Base-by-base conservation (phyloP, 768 basidiomycete species). In the Tylopilus balloui region DNA sequence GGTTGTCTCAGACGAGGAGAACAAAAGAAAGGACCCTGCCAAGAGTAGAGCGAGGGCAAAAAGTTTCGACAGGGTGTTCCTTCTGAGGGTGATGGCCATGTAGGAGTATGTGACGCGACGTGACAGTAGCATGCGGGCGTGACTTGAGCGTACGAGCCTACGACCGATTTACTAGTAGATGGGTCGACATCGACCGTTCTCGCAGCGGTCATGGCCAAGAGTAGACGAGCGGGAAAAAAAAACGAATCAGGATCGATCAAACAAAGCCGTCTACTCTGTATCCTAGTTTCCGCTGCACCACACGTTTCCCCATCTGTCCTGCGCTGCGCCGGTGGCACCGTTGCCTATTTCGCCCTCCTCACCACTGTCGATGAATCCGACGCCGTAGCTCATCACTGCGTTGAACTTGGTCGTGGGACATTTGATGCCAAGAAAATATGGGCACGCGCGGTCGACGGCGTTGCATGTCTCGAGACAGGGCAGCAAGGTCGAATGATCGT, bases 401-500 rank as follows among this genome's bases (percentile, higher is more conserved):
- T 84, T 87, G 58, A 84, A 84, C 29, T 65, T 58, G 42, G 69
- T 59, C 12, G 74, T 58, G 2, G 89, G 91, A 55, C 91, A 92
- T 52, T 69, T 67, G 68, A 89, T 86, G 2, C 78, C 76, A 10
- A 94, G 55, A 57, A 88, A 81, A 24, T 73, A 73, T 4, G 91
- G 91, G 62, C 91, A 94, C 11, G 87, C 78, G 23, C 91, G 78
- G 54, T 87, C 84, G 20, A 78, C 81, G 1, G 78, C 74, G 15
- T 79, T 75, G 68, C 92, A 94, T 25, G 78, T 79, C 68, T 91
- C 92, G 10, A 90, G 68, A 62, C 90, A 92, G 3, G 92, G 90
- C 28, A 88, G 69, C 14, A 93, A 69, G 61, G 78, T 74, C n/a
- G 66, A 70, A 67, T 88, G 90, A 2, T 71, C 46, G 17, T 61